These are phyloP conservation scores for Hypoxylon rickii DNA, from an alignment of 495 filamentous ascomycete species.

Conservation along the genomic window DNA sequence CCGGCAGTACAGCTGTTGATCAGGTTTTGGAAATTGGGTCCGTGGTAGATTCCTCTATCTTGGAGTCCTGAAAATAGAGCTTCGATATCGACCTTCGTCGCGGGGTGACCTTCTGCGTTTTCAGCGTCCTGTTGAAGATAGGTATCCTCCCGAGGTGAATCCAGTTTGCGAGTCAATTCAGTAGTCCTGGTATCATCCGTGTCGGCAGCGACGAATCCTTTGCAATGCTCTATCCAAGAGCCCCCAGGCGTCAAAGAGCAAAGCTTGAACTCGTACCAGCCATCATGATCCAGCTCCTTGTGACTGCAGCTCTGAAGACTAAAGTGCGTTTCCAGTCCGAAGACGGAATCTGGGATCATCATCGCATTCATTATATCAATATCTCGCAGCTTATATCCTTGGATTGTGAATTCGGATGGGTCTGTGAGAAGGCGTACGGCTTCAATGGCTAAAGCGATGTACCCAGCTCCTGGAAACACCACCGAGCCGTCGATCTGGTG, in stretches of 20 bases:
- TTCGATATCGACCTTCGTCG: too few species aligned
- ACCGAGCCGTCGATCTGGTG: constrained; percentile 33
- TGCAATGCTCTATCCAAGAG: constrained; percentile 20
- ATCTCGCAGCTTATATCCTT: constrained; percentile 22
- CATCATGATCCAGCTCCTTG: constrained; percentile 10
- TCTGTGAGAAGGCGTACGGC: constrained; percentile 49
- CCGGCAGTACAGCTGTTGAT: constrained; percentile 8
- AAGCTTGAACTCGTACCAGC: constrained; percentile 26
- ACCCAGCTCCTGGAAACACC: constrained; percentile 47
- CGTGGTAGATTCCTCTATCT: constrained; percentile 20
- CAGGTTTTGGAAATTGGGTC: constrained; percentile 36
- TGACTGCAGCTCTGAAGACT: too few species aligned
- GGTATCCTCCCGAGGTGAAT: too few species aligned
- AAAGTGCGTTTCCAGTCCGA: constrained; percentile 43
- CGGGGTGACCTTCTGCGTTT: too few species aligned
- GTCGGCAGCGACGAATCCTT: constrained; percentile 27
- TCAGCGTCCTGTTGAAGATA: too few species aligned
- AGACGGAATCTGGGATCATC: constrained; percentile 28
- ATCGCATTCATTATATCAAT: constrained; percentile 36
- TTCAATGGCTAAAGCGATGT: constrained; percentile 51
- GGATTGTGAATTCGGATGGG: constrained; percentile 32
- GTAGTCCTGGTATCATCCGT: neutral
- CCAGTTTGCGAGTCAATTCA: neutral
- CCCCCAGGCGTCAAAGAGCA: constrained; percentile 14
- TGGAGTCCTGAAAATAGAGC: constrained; percentile 9